phyloP scores from a whole-genome alignment of 495 filamentous ascomycete species.

The Penicilliopsis zonata region DNA sequence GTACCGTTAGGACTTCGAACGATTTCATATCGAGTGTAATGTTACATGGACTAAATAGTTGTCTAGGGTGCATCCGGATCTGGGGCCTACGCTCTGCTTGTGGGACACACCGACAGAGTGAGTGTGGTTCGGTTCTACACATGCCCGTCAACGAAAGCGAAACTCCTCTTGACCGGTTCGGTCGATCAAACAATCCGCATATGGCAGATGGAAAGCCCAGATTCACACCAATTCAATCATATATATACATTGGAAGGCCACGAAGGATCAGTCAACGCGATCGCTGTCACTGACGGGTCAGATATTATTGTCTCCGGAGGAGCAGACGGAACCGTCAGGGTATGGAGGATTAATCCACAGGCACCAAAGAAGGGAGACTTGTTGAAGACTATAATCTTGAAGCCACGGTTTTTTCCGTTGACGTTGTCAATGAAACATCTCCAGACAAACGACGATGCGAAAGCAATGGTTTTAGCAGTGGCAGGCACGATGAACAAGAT shows the following conservation, averaged over 20 bases:
- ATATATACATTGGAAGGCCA: constrained; percentile 49
- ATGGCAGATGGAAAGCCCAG: constrained; percentile 38
- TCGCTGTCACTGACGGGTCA: constrained; percentile 42
- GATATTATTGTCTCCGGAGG: constrained; percentile 58
- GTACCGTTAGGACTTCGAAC: too few relatives aligned
- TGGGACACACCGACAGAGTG: constrained; percentile 70
- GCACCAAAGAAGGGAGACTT: constrained; percentile 28
- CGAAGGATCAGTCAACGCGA: constrained; percentile 64
- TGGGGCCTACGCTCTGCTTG: constrained; percentile 60
- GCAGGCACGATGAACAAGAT: constrained; percentile 70
- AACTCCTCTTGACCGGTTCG: constrained; percentile 64
- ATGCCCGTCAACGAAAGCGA: constrained; percentile 28
- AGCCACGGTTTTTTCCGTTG: constrained; percentile 71
- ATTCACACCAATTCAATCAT: constrained; percentile 21
- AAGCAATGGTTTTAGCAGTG: constrained; percentile 57
- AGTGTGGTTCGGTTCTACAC: constrained; percentile 74
- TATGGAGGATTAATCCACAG: constrained; percentile 51
- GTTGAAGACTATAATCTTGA: constrained; percentile 60
- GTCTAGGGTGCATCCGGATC: constrained; percentile 32
- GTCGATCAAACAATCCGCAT: constrained; percentile 68
- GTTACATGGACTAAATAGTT: too few relatives aligned
- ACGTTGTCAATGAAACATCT: constrained; percentile 53
- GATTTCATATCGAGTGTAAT: too few relatives aligned
- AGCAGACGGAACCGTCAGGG: constrained; percentile 70
- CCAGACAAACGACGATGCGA: constrained; percentile 28